A percentile compares a stretch with the other conserved stretches of the same genome.
phyloP scores from a whole-genome alignment of 352 stramenopile genomes.

The Phytopythium cucurbitacearum region DNA sequence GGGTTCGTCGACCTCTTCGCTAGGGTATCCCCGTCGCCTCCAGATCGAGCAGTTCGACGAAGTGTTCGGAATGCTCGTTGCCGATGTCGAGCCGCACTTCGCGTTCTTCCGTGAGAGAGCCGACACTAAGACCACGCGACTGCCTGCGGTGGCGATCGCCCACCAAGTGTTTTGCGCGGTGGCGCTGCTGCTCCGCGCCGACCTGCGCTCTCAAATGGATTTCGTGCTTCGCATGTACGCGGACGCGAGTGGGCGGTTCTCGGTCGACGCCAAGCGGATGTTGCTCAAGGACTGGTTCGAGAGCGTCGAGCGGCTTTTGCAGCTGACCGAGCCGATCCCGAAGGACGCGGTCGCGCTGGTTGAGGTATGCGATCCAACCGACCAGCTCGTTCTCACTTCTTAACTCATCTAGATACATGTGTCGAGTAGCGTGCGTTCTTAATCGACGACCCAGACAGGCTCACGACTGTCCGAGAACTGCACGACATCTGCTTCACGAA shows the following conservation, averaged over 20 bases:
- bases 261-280: slow-evolving; percentile 30
- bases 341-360: slow-evolving; percentile 15
- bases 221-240: slow-evolving; percentile 61
- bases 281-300: slow-evolving; percentile 40
- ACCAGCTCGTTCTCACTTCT: background rate
- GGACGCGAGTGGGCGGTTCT: slow-evolving; percentile 34
- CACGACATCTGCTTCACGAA: slow-evolving; percentile 64
- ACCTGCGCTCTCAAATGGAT: slow-evolving; percentile 53
- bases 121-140: slow-evolving; percentile 8
- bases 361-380: slow-evolving; percentile 10
- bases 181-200: slow-evolving; percentile 41
- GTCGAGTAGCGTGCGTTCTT: slow-evolving; percentile 37
- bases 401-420: background rate
- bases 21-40: slow-evolving; percentile 42
- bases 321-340: slow-evolving; percentile 27
- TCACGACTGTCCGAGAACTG: slow-evolving; percentile 35
- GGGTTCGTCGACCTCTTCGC: background rate
- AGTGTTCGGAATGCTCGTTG: slow-evolving; percentile 68
- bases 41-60: slow-evolving; percentile 58
- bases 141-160: slow-evolving; percentile 28
- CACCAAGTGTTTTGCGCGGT: slow-evolving; percentile 57
- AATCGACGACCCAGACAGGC: slow-evolving; percentile 26
- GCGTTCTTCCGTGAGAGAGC: slow-evolving; percentile 33
- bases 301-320: slow-evolving; percentile 36
- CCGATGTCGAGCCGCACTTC: slow-evolving; percentile 62